Conservation (phyloP, 1,284 basidiomycete species). For the Apiotrichum porosum region DNA sequence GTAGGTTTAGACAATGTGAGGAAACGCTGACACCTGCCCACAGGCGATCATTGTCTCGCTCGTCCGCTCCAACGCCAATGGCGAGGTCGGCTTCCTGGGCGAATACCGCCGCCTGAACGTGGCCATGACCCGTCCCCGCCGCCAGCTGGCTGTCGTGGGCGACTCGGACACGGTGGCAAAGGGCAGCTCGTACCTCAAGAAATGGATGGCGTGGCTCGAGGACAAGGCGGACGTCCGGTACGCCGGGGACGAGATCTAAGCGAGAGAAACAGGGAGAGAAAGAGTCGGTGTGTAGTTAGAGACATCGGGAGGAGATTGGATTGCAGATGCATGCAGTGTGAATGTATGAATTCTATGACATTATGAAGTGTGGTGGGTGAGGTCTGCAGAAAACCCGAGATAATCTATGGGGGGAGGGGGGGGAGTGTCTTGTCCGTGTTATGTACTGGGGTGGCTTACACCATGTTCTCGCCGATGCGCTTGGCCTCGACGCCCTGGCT, state of each 20-base stretch:
- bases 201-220: constrained; percentile 88
- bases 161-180: constrained; percentile 83
- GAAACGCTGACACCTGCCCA: not conserved
- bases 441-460: too few species aligned
- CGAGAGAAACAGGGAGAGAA: not conserved
- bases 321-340: too few species aligned
- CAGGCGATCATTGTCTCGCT: constrained; percentile 80
- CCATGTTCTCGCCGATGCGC: not conserved
- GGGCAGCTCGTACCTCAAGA: constrained; percentile 74
- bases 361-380: too few species aligned
- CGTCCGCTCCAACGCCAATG: constrained; percentile 74
- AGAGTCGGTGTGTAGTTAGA: too few species aligned
- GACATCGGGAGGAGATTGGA: too few species aligned
- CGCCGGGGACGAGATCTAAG: constrained; percentile 54
- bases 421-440: too few species aligned
- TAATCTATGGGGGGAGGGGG: too few species aligned
- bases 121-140: constrained; percentile 86
- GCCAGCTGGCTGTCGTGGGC: constrained; percentile 85
- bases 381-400: not conserved
- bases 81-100: constrained; percentile 86
- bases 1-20: constrained; percentile 19
- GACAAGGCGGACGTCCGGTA: constrained; percentile 81
- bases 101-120: constrained; percentile 88
- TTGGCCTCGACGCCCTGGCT: not conserved
- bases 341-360: not conserved